phyloP scores from a whole-genome alignment of 805 yeast genomes.

The Dipodascopsis uninucleata region DNA sequence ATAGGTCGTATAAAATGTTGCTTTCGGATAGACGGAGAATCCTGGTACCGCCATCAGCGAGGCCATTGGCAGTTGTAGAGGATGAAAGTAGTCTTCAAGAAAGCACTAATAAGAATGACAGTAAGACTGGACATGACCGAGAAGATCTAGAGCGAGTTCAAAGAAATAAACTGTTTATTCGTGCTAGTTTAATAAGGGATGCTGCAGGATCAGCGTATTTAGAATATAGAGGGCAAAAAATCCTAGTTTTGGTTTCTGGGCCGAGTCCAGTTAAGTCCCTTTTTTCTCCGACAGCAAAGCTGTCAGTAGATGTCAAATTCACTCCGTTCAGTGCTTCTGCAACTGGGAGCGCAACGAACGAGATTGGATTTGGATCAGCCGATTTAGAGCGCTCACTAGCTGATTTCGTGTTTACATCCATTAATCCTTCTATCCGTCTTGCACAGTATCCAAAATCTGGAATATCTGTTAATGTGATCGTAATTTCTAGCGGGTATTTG shows the following conservation, averaged over 20 bases:
- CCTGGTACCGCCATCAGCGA: conserved; percentile 25
- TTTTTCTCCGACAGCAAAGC: conserved; percentile 60
- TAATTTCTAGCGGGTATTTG: conserved; percentile 49
- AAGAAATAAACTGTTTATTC: conserved; percentile 40
- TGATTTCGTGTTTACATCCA: conserved; percentile 50
- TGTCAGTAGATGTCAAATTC: conserved; percentile 58
- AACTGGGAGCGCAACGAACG: conserved; percentile 27
- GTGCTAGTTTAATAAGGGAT: conserved; percentile 61
- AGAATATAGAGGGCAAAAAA: conserved; percentile 57
- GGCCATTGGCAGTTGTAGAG: conserved; percentile 12
- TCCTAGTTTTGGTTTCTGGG: conserved; percentile 75
- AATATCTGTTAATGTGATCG: conserved; percentile 69
- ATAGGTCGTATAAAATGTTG: conserved; percentile 8
- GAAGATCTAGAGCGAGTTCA: too few species aligned
- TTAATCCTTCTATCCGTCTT: conserved; percentile 53
- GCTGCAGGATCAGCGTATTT: conserved; percentile 80
- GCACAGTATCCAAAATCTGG: conserved; percentile 86
- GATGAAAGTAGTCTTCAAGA: too few species aligned
- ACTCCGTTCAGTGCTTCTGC: conserved; percentile 49
- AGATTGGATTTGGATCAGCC: conserved; percentile 31
- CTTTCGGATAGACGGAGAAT: conserved; percentile 30
- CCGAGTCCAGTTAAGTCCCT: conserved; percentile 82
- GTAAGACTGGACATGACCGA: too few species aligned
- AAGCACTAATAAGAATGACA: too few species aligned
- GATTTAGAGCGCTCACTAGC: conserved; percentile 40